Percentiles rank a stretch among this genome's conserved stretches.
phyloP scores from a whole-genome alignment of 495 filamentous ascomycete species.

The Hypoxylon rickii region DNA sequence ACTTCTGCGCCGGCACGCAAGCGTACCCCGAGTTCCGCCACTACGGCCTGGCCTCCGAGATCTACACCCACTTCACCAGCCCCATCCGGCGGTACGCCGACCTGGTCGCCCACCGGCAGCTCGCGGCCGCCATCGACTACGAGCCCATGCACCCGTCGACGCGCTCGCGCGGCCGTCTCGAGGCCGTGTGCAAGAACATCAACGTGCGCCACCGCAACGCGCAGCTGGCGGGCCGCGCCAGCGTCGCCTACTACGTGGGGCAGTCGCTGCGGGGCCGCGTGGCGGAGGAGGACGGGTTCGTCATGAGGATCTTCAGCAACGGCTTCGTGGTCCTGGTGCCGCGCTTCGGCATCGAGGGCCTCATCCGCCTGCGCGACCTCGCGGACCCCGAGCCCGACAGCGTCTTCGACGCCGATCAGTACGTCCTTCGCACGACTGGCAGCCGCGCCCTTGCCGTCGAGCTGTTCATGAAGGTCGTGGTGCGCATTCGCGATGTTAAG shows the following conservation, averaged over 20 bases:
- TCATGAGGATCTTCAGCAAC: constrained; percentile 96
- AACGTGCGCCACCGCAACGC: constrained; percentile 96
- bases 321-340: constrained; percentile 96
- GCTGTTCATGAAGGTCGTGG: constrained; percentile 86
- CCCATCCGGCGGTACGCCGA: constrained; percentile 97
- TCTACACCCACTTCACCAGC: constrained; percentile 98
- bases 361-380: constrained; percentile 84
- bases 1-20: constrained; percentile 93
- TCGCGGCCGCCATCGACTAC: constrained; percentile 92
- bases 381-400: constrained; percentile 74
- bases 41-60: constrained; percentile 92
- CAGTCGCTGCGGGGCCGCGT: constrained; percentile 49
- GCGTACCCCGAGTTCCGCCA: constrained; percentile 93
- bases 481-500: constrained; percentile 87
- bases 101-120: constrained; percentile 88
- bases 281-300: constrained; percentile 79
- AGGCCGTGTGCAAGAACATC: constrained; percentile 95
- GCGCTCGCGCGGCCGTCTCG: constrained; percentile 77
- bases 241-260: constrained; percentile 95
- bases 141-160: constrained; percentile 79
- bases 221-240: constrained; percentile 89
- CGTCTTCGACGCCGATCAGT: constrained; percentile 81
- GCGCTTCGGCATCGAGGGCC: constrained; percentile 89
- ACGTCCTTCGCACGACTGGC: constrained; percentile 64
- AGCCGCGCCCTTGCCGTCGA: constrained; percentile 65